phyloP scores from a whole-genome alignment of 768 basidiomycete genomes.

The Calvatia gigantea region DNA sequence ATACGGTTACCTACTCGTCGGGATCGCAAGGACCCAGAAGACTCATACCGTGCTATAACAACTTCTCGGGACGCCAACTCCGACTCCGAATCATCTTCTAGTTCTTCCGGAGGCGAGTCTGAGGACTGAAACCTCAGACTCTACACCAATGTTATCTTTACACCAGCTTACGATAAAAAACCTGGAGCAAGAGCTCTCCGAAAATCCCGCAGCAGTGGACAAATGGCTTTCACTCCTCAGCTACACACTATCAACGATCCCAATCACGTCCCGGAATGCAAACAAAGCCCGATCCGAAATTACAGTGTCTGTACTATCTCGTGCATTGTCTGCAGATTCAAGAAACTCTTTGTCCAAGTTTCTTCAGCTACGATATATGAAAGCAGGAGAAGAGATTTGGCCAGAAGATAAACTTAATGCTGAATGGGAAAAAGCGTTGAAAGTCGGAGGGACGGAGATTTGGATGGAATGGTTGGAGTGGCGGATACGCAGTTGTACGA shows the following conservation, averaged over 20 bases:
- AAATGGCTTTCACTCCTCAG: slow-evolving; percentile 65
- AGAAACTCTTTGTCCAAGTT: slow-evolving; percentile 43
- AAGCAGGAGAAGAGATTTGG: slow-evolving; percentile 75
- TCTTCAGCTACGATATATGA: slow-evolving; percentile 63
- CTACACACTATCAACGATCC: slow-evolving; percentile 60
- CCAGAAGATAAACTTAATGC: slow-evolving; percentile 43
- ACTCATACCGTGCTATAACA: slow-evolving; percentile 51
- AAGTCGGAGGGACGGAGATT: slow-evolving; percentile 49
- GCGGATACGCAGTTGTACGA: slow-evolving; percentile 48
- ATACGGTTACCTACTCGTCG: slow-evolving; percentile 50
- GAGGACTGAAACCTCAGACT: slow-evolving; percentile 32
- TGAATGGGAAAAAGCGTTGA: slow-evolving; percentile 72
- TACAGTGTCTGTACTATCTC: slow-evolving; percentile 59
- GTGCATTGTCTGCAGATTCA: slow-evolving; percentile 57
- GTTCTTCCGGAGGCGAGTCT: slow-evolving; percentile 29
- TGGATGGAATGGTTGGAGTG: slow-evolving; percentile 84
- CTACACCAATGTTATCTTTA: slow-evolving; percentile 36
- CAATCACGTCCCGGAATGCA: slow-evolving; percentile 64
- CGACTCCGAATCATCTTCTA: slow-evolving; percentile 30
- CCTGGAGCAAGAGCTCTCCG: slow-evolving; percentile 52
- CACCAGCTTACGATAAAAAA: slow-evolving; percentile 56
- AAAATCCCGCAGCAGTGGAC: slow-evolving; percentile 47
- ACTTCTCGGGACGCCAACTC: slow-evolving; percentile 21
- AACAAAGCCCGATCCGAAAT: slow-evolving; percentile 68
- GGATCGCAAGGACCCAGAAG: slow-evolving; percentile 24